phyloP scores from a whole-genome alignment of 2,329 filamentous ascomycete species.

The Pseudogymnoascus sp. region DNA sequence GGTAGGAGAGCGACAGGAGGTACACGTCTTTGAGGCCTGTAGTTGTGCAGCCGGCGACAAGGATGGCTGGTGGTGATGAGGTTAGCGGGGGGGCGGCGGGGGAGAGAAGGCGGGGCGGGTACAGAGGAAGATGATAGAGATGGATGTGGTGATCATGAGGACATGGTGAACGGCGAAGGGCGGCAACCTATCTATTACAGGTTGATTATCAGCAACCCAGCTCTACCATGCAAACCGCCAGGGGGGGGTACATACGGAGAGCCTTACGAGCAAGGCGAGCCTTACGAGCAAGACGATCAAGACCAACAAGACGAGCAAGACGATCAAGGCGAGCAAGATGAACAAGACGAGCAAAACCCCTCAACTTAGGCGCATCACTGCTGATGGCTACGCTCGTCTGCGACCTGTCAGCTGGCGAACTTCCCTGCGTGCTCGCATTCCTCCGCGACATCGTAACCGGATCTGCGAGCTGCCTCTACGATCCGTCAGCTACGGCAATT shows the following conservation, averaged over 20 bases:
- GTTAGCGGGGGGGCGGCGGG: slow-evolving; percentile 11
- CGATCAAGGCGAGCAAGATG: too few relatives aligned
- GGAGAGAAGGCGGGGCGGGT: slow-evolving; percentile 34
- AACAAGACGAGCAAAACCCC: too few relatives aligned
- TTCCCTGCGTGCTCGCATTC: too few relatives aligned
- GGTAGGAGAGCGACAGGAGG: slow-evolving; percentile 91
- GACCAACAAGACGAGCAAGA: too few relatives aligned
- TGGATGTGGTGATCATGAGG: slow-evolving; percentile 91
- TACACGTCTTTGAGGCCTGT: slow-evolving; percentile 88
- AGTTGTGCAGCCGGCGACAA: slow-evolving; percentile 80
- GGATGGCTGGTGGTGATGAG: slow-evolving; percentile 53
- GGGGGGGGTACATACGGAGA: neutral
- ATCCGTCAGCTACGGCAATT: neutral
- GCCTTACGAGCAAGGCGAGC: neutral
- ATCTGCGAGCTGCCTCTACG: neutral
- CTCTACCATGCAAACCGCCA: neutral
- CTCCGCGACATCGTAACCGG: too few relatives aligned
- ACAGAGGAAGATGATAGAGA: slow-evolving; percentile 93
- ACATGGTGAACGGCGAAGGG: slow-evolving; percentile 74
- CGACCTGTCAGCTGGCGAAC: too few relatives aligned
- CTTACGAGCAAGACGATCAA: too few relatives aligned
- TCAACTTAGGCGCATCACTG: too few relatives aligned
- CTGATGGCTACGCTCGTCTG: too few relatives aligned
- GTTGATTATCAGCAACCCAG: neutral
- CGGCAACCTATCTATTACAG: slow-evolving; percentile 45